Percentiles rank a stretch among this genome's conserved stretches.
Evolutionary conservation across 164 flowering plant genomes (phyloP).

Genomic region (Vitis rupestris): DNA sequence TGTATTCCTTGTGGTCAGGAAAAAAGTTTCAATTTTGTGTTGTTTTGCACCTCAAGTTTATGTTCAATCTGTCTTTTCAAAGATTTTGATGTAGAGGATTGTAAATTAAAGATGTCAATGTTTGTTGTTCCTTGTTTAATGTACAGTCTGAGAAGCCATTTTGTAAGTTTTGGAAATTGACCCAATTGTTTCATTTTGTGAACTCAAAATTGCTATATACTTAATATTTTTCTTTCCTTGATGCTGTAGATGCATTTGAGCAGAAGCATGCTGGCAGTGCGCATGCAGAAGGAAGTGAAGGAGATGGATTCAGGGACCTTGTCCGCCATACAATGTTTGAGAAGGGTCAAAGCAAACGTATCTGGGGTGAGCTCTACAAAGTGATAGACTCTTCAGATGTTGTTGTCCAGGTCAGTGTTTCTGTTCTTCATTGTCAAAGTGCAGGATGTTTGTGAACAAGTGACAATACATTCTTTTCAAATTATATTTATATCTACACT

Average conservation of each 20-base stretch:
- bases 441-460: too few relatives aligned
- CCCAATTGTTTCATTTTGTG: not conserved
- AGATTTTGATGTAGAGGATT: not conserved
- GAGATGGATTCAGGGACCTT: conserved; percentile 84
- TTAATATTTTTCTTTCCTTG: not conserved
- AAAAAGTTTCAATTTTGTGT: not conserved
- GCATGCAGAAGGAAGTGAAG: conserved; percentile 52
- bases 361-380: conserved; percentile 99
- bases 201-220: not conserved
- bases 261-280: conserved; percentile 44
- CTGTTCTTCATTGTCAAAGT: not conserved
- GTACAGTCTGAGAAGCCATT: not conserved
- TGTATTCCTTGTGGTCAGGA: not conserved
- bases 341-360: conserved; percentile 98
- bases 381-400: conserved; percentile 99
- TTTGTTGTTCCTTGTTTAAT: not conserved
- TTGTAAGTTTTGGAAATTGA: not conserved
- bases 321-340: conserved; percentile 99
- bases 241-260: conserved; percentile 67
- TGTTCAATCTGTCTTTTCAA: not conserved
- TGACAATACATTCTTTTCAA: too few relatives aligned
- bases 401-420: conserved; percentile 80
- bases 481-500: too few relatives aligned
- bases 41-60: not conserved
- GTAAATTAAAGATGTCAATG: not conserved